phyloP scores from a whole-genome alignment of 2,329 filamentous ascomycete species.

The Drechslerella stenobrocha region DNA sequence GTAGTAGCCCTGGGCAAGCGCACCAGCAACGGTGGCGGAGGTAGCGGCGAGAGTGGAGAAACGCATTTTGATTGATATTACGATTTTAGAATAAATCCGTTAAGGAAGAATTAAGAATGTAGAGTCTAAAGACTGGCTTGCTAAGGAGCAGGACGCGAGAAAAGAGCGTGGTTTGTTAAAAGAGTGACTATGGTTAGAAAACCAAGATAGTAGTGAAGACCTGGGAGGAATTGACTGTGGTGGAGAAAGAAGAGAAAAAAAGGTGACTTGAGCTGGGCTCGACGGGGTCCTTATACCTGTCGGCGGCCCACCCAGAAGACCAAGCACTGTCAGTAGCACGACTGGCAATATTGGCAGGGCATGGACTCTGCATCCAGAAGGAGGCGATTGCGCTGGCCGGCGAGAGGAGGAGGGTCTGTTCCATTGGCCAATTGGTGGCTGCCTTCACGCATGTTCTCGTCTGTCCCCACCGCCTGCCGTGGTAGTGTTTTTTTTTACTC shows the following conservation, averaged over 20 bases:
- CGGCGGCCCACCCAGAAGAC: constrained; percentile 14
- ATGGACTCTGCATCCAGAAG: neutral
- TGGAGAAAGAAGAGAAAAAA: constrained; percentile 43
- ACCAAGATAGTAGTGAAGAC: constrained; percentile 46
- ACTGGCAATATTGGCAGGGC: neutral
- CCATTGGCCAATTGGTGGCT: neutral
- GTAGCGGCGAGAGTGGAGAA: constrained; percentile 41
- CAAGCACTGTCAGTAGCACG: constrained; percentile 2
- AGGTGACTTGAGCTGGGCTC: constrained; percentile 27
- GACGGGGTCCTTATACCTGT: constrained; percentile 48
- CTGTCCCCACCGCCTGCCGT: constrained; percentile 2
- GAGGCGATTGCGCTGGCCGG: neutral
- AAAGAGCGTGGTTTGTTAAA: constrained; percentile 44
- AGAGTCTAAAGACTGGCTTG: constrained; percentile 35
- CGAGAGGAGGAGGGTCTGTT: neutral
- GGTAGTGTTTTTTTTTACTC: constrained; percentile 12
- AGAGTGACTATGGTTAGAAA: constrained; percentile 49
- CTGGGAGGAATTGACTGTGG: constrained; percentile 49
- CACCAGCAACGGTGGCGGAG: constrained; percentile 38
- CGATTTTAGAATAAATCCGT: constrained; percentile 39
- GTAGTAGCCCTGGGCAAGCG: constrained; percentile 35
- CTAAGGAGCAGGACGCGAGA: constrained; percentile 20
- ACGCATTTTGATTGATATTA: constrained; percentile 48
- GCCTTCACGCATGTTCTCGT: constrained; percentile 23
- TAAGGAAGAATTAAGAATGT: constrained; percentile 47